phyloP scores from a whole-genome alignment of 805 yeast genomes.

The Lachancea sp. region DNA sequence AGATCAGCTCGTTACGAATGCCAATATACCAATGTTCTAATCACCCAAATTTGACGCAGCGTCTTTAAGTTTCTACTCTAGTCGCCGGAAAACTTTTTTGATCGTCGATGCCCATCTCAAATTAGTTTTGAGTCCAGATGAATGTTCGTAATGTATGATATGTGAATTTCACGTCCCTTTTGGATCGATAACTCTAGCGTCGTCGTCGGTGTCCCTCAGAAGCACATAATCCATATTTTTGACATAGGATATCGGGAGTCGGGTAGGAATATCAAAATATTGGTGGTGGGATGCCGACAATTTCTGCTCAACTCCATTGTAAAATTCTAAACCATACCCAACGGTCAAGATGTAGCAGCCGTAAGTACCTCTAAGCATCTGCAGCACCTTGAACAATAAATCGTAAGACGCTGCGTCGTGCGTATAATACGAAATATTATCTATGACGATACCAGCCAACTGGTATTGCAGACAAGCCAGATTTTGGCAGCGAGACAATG shows the following conservation, averaged over 20 bases:
- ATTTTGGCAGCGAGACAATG: slow-evolving; percentile 19
- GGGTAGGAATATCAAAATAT: slow-evolving; percentile 14
- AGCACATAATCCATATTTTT: slow-evolving; percentile 25
- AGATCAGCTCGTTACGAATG: no score
- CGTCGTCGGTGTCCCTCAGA: slow-evolving; percentile 18
- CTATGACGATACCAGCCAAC: slow-evolving; percentile 29
- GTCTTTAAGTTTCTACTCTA: no score
- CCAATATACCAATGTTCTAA: no score
- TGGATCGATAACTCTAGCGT: slow-evolving; percentile 12
- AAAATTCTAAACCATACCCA: slow-evolving; percentile 26
- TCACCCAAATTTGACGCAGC: no score
- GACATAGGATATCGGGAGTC: slow-evolving; percentile 22
- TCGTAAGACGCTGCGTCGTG: slow-evolving; percentile 17
- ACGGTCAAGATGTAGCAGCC: slow-evolving; percentile 29
- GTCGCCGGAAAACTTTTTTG: slow-evolving; percentile 2
- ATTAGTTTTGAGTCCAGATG: no score
- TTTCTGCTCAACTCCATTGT: slow-evolving; percentile 24
- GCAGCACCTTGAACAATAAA: slow-evolving; percentile 16
- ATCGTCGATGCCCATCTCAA: slow-evolving; percentile 2
- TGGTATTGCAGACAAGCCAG: slow-evolving; percentile 10
- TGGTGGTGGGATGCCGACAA: slow-evolving; percentile 6
- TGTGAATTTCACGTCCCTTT: no score
- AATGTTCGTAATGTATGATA: no score
- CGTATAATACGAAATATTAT: slow-evolving; percentile 27
- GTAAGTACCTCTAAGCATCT: slow-evolving; percentile 17